These are phyloP conservation scores for Talaromyces sp. DNA, from an alignment of 2,329 filamentous ascomycete genomes.

Conservation along the genomic window DNA sequence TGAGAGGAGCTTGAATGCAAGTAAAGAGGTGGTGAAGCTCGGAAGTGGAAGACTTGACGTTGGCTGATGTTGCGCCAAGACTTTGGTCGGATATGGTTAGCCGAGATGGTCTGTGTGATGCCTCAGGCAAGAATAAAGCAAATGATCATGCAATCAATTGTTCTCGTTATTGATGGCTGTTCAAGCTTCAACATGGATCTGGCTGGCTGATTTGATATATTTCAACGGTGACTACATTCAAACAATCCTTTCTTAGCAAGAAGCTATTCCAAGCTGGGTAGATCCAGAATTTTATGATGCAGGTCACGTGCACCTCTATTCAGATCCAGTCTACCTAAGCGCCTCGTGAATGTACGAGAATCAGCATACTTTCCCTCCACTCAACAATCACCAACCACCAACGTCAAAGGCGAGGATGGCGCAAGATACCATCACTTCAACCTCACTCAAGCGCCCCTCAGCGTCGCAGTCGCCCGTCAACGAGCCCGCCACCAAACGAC, in stretches of 20 bases:
- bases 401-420: slow-evolving; percentile 27
- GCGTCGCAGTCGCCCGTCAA: slow-evolving; percentile 24
- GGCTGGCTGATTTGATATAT: background rate
- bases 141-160: background rate
- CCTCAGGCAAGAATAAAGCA: background rate
- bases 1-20: slow-evolving; percentile 10
- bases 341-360: background rate
- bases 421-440: slow-evolving; percentile 20
- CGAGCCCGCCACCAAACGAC: slow-evolving; percentile 29
- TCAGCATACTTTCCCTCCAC: background rate
- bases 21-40: slow-evolving; percentile 12
- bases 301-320: background rate
- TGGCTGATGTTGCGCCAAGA: slow-evolving; percentile 20
- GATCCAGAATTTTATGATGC: background rate
- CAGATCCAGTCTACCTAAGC: background rate
- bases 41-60: slow-evolving; percentile 18
- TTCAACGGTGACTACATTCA: background rate
- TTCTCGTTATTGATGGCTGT: background rate
- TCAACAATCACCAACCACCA: background rate
- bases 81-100: slow-evolving; percentile 9
- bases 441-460: slow-evolving; percentile 34
- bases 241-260: background rate
- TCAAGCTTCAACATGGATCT: background rate
- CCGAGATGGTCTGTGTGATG: background rate
- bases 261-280: background rate